Percentiles rank a stretch among this genome's conserved stretches.
Conservation (phyloP, 495 filamentous ascomycete species). For the Chaetomium fimeti region DNA sequence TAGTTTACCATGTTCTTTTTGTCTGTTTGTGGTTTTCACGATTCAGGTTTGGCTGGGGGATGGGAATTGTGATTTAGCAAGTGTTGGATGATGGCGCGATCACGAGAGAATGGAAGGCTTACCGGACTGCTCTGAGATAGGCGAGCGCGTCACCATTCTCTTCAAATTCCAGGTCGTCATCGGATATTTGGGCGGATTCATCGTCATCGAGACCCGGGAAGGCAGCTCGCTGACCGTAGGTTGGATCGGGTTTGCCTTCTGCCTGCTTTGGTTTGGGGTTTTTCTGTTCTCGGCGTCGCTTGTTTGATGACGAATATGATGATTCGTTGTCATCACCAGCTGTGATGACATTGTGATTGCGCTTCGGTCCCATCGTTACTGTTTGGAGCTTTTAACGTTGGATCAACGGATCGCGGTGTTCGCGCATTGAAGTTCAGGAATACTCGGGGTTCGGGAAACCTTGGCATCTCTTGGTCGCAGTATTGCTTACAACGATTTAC, state of each 20-base stretch:
- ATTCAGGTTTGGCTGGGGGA: constrained; percentile 16
- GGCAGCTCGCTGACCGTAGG: constrained; percentile 72
- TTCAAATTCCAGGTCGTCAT: constrained; percentile 56
- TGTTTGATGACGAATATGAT: constrained; percentile 33
- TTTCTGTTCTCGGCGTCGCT: constrained; percentile 31
- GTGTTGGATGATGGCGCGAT: constrained; percentile 26
- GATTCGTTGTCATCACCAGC: constrained; percentile 17
- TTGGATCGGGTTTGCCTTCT: constrained; percentile 53
- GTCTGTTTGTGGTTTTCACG: constrained; percentile 15
- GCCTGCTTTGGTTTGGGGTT: constrained; percentile 22
- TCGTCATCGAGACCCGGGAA: constrained; percentile 70
- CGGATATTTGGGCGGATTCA: constrained; percentile 35
- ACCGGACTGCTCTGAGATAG: constrained; percentile 82
- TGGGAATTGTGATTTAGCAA: constrained; percentile 34
- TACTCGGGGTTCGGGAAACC: neutral
- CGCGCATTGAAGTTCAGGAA: neutral
- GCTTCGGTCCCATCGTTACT: constrained; percentile 38
- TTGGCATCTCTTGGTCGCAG: neutral
- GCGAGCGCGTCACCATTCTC: constrained; percentile 63
- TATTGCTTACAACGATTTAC: neutral
- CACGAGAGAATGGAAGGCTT: constrained; percentile 39
- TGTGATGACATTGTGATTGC: constrained; percentile 20
- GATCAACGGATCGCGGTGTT: neutral
- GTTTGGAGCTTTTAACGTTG: neutral
- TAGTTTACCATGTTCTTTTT: constrained; percentile 42